Evolutionary conservation across 371 early-diverging fungal genomes (phyloP).

Genomic region (Chytridium lagenaria): DNA sequence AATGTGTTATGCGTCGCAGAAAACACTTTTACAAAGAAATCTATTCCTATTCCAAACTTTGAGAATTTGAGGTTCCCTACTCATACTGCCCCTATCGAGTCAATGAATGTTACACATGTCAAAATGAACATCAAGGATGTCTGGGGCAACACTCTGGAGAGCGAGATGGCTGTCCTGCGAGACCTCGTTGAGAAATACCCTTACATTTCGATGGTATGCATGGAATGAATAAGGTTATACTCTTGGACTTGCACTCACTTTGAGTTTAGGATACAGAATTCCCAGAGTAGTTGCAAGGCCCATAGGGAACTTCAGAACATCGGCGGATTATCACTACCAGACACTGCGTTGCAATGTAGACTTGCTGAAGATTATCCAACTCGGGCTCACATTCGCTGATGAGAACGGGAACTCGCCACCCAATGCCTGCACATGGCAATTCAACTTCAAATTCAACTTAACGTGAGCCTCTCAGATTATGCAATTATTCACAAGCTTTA

Average conservation of each 20-base stretch:
- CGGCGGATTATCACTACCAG: slow-evolving; percentile 98
- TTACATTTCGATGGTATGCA: slow-evolving; percentile 93
- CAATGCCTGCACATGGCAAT: slow-evolving; percentile 98
- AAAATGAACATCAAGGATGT: slow-evolving; percentile 43
- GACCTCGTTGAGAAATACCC: slow-evolving; percentile 92
- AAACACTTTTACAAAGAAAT: no score
- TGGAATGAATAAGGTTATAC: background rate
- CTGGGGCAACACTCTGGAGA: slow-evolving; percentile 96
- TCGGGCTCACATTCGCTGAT: slow-evolving; percentile 98
- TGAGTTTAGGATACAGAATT: slow-evolving; percentile 96
- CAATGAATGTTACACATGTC: no score
- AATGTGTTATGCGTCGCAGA: no score
- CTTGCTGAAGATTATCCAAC: slow-evolving; percentile 97
- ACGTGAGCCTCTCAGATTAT: slow-evolving; percentile 49
- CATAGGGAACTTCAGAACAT: slow-evolving; percentile 93
- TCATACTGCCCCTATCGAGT: no score
- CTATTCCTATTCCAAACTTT: no score
- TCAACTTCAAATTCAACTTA: slow-evolving; percentile 98
- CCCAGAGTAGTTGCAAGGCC: slow-evolving; percentile 99
- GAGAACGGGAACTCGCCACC: slow-evolving; percentile 90
- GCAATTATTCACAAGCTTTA: background rate
- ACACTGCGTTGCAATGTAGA: slow-evolving; percentile 99
- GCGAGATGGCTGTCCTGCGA: slow-evolving; percentile 92
- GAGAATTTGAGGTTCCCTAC: no score
- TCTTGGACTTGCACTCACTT: background rate